phyloP scores from a whole-genome alignment of 768 basidiomycete species.

The Tephrocybe sp. region DNA sequence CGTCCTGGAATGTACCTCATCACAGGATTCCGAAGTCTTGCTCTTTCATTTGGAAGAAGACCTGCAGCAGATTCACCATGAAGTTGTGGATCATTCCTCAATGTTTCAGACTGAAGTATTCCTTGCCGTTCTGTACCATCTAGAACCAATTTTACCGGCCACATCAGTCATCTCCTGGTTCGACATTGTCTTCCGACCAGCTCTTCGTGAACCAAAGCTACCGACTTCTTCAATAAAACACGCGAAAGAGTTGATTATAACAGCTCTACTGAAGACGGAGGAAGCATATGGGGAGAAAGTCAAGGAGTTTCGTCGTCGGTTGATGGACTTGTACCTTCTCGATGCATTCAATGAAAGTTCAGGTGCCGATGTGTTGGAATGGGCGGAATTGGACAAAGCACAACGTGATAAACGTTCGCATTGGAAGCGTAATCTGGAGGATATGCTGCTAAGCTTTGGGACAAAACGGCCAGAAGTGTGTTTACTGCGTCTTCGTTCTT shows the following conservation, averaged over 20 bases:
- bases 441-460: constrained; percentile 67
- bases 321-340: constrained; percentile 76
- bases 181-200: constrained; percentile 75
- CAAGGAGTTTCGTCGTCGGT: constrained; percentile 61
- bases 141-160: constrained; percentile 60
- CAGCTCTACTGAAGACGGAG: constrained; percentile 54
- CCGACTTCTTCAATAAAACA: constrained; percentile 55
- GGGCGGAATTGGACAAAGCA: constrained; percentile 63
- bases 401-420: constrained; percentile 57
- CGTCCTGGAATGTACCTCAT: constrained; percentile 47
- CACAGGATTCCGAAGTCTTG: constrained; percentile 42
- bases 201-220: constrained; percentile 72
- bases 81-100: constrained; percentile 63
- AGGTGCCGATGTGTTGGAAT: constrained; percentile 71
- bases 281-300: constrained; percentile 48
- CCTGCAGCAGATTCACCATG: constrained; percentile 61
- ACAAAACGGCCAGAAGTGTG: constrained; percentile 64
- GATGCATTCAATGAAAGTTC: constrained; percentile 78
- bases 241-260: constrained; percentile 72
- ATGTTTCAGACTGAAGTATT: constrained; percentile 65
- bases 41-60: constrained; percentile 63
- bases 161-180: constrained; percentile 82
- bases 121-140: constrained; percentile 62
- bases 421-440: constrained; percentile 83
- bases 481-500: constrained; percentile 13